Evolutionary conservation across 176 grass and related monocot species (phyloP).

Genomic region (Phragmites australis): DNA sequence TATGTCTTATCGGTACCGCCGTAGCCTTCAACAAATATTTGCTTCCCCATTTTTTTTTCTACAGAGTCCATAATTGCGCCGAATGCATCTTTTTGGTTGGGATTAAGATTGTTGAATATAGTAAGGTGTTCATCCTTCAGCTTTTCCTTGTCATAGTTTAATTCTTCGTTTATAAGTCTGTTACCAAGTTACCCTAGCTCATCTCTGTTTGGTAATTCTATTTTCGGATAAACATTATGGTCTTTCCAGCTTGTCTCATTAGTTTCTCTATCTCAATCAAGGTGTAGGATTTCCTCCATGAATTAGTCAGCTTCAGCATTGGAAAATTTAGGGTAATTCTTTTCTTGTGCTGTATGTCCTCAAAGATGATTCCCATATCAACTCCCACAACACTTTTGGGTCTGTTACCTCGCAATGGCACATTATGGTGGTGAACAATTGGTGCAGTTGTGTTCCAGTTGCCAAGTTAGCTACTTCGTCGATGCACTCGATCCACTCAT

Average conservation of each 20-base stretch:
- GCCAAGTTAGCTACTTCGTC: slow-evolving; percentile 19
- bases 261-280: slow-evolving; percentile 26
- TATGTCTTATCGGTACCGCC: not conserved
- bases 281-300: not conserved
- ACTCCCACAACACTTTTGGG: not conserved
- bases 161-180: not conserved
- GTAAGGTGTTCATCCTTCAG: not conserved
- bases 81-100: not conserved
- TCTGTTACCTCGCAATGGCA: slow-evolving; percentile 6
- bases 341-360: not conserved
- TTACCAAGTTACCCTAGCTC: not conserved
- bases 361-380: not conserved
- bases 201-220: slow-evolving; percentile 10
- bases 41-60: not conserved
- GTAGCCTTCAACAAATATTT: slow-evolving; percentile 30
- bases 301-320: not conserved
- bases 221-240: slow-evolving; percentile 6
- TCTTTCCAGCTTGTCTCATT: slow-evolving; percentile 17
- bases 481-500: slow-evolving; percentile 3
- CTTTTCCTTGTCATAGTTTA: not conserved
- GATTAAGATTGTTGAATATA: slow-evolving; percentile 1
- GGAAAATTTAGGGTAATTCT: not conserved
- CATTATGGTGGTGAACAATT: slow-evolving; percentile 38
- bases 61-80: slow-evolving; percentile 15
- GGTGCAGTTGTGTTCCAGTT: not conserved